Evolutionary conservation across 208 protist species (phyloP).

Genomic region (Porcisia deanei): DNA sequence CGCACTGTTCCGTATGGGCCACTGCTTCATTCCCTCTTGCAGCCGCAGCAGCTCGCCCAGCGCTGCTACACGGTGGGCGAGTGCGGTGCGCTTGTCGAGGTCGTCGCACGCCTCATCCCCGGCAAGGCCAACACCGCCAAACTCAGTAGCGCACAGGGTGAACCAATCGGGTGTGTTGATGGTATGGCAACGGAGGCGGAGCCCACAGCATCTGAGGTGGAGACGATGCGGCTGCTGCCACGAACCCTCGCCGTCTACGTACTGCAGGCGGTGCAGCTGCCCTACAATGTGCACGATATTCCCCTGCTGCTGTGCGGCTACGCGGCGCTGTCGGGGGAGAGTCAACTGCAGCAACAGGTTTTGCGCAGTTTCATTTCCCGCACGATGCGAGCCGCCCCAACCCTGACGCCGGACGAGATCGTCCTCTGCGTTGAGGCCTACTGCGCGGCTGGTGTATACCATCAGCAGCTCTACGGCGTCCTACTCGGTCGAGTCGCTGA

Average conservation of each 20-base stretch:
- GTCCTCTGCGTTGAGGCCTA: slow-evolving; percentile 81
- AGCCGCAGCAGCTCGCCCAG: slow-evolving; percentile 10
- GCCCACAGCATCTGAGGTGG: neutral
- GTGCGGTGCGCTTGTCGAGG: slow-evolving; percentile 33
- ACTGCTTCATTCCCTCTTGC: slow-evolving; percentile 12
- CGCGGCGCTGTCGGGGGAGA: slow-evolving; percentile 36
- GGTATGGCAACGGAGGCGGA: neutral
- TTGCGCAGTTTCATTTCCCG: slow-evolving; percentile 66
- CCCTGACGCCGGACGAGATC: slow-evolving; percentile 50
- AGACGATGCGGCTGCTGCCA: slow-evolving; percentile 26
- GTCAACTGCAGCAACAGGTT: slow-evolving; percentile 33
- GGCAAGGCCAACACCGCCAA: neutral
- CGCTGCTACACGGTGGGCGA: slow-evolving; percentile 21
- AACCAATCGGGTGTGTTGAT: neutral
- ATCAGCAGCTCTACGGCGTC: slow-evolving; percentile 75
- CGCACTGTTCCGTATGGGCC: slow-evolving; percentile 16
- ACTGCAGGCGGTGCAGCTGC: slow-evolving; percentile 44
- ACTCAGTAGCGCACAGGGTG: neutral
- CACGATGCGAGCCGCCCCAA: slow-evolving; percentile 48
- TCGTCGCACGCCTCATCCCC: slow-evolving; percentile 23
- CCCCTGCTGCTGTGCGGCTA: slow-evolving; percentile 58
- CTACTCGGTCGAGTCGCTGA: slow-evolving; percentile 72
- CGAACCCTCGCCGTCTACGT: slow-evolving; percentile 41
- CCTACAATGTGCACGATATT: slow-evolving; percentile 39
- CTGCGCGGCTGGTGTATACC: slow-evolving; percentile 44